A percentile compares a stretch with the other conserved stretches of the same genome.
phyloP scores from a whole-genome alignment of 1,284 basidiomycete genomes.

The Entoloma clypeatum region DNA sequence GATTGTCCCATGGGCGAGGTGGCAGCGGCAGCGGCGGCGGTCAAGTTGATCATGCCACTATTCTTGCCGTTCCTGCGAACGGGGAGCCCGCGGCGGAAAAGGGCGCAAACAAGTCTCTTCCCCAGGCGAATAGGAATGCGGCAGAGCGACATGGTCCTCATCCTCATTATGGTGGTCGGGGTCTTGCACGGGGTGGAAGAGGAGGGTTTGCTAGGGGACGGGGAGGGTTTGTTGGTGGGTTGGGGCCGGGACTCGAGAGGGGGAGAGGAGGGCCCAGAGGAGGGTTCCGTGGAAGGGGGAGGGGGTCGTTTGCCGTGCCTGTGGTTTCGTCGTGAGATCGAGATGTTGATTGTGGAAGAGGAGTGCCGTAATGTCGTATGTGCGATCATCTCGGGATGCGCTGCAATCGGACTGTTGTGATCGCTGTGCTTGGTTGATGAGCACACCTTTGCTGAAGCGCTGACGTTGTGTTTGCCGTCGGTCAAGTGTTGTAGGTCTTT shows the following conservation, averaged over 20 bases:
- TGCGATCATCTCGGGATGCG: too few relatives aligned
- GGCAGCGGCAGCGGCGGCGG: constrained; percentile 13
- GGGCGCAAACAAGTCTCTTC: constrained; percentile 4
- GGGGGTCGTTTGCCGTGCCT: constrained; percentile 33
- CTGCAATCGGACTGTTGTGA: too few relatives aligned
- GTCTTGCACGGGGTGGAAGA: constrained; percentile 25
- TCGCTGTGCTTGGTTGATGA: too few relatives aligned
- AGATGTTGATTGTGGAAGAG: too few relatives aligned
- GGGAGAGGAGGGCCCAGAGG: constrained; percentile 38
- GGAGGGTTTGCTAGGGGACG: constrained; percentile 31
- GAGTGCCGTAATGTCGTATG: too few relatives aligned
- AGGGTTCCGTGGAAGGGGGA: constrained; percentile 41
- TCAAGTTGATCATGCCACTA: too few relatives aligned
- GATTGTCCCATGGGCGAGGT: too few relatives aligned
- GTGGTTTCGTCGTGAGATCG: constrained; percentile 32
- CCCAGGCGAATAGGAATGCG: background rate
- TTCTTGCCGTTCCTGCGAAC: constrained; percentile 4
- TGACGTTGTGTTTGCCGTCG: too few relatives aligned
- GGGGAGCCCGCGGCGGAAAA: constrained; percentile 8
- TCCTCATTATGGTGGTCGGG: constrained; percentile 29
- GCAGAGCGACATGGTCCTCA: constrained; percentile 18
- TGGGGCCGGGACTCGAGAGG: constrained; percentile 34
- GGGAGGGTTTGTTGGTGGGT: constrained; percentile 31
- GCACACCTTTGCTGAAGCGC: too few relatives aligned
- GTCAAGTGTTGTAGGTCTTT: too few relatives aligned